Conservation (phyloP, 257 asterid species). For the Capsicum baccatum region DNA sequence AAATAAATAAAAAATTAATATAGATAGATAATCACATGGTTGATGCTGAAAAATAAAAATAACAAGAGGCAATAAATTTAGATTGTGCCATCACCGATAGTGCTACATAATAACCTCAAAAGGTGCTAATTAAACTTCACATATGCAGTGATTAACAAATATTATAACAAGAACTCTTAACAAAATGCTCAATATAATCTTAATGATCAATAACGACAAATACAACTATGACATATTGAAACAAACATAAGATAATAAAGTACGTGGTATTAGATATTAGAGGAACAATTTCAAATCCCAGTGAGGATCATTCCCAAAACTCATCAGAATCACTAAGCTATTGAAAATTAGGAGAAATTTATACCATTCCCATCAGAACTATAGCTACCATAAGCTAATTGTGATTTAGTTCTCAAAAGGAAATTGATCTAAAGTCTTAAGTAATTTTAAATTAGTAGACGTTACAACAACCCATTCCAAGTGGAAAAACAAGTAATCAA, state of each 20-base stretch:
- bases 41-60: slow-evolving; percentile 19
- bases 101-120: neutral
- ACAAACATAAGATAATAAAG: slow-evolving; percentile 12
- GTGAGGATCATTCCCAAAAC: neutral
- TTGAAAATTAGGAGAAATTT: neutral
- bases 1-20: neutral
- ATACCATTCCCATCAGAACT: neutral
- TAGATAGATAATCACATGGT: neutral
- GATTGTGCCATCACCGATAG: neutral
- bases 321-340: slow-evolving; percentile 24
- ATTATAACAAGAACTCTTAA: neutral
- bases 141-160: neutral
- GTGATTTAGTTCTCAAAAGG: slow-evolving; percentile 13
- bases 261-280: neutral
- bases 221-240: neutral
- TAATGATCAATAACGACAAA: neutral
- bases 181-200: slow-evolving; percentile 4
- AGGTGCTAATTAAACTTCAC: neutral
- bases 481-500: neutral
- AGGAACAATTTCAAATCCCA: slow-evolving; percentile 8
- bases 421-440: neutral
- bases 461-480: slow-evolving; percentile 14
- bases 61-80: neutral
- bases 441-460: neutral
- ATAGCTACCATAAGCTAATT: neutral